Base-by-base conservation (phyloP, 1,139 yeast species). In the Lodderomyces metapsilosis region DNA sequence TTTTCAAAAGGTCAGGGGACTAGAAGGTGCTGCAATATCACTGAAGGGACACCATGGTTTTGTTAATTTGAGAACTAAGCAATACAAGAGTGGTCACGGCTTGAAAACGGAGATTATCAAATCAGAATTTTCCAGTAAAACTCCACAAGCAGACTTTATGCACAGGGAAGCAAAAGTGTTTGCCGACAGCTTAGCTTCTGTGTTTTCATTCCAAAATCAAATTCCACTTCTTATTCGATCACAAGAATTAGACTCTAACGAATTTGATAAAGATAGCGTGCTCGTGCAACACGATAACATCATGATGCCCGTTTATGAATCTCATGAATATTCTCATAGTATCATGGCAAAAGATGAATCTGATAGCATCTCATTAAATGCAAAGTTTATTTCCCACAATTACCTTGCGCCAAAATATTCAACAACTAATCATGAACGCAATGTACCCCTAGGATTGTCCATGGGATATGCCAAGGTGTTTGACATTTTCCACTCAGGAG, bases 251-350 rank as follows among this genome's bases (percentile, higher is more conserved):
- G 48, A 45, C 16, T 24, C 36, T 6, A 38, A 37, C 1, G 13
- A 22, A 33, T 39, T 38, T 42, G 41, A 39, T 12, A 48, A 43
- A 15, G 47, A 53, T 28, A 58, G 55, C 23, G 71, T 63, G 1
- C 44, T 61, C n/a, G 58, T 72, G 6, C 49, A 59, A 2, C 76
- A 72, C 49, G 56, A 70, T 37, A 71, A 71, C 47, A 16, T 57
- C 17, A 52, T 72, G 32, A 49, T 71, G 3, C 76, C 76, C 1
- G 53, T 61, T 17, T 71, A 52, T 42, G 59, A 61, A 36, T 68
- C 74, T 10, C 53, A 46, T 13, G 54, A 66, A 1, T 72, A 59
- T 45, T 56, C 52, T 40, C 75, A 71, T 40, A 61, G 74, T 0
- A 52, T 71, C 4, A 41, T 68, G 22, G 62, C 74, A 0, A 52